Base-by-base conservation (phyloP, 2,329 filamentous ascomycete species). In the Hirsutella thompsonii region DNA sequence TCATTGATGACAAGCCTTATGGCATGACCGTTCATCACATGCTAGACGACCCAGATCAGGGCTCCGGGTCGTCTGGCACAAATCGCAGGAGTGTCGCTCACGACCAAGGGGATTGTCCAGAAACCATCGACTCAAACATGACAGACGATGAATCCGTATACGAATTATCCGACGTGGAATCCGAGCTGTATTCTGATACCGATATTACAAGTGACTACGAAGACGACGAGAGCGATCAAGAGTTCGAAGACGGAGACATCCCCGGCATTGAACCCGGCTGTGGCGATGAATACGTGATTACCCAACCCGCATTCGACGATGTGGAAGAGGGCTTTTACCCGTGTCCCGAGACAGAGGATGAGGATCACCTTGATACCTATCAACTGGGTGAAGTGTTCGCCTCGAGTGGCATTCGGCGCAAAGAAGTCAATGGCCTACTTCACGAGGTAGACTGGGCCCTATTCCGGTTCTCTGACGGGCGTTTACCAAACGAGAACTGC, bases 21-120 rank as follows among this genome's bases (percentile, higher is more conserved):
- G 90, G 90, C 11, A 92, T 96, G 85, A 95, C 87, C 19, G 90
- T 96, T 0, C 90, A 96, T 54, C 90, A 96, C 59, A 90, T 96
- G 79, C 75, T 96, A 2, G 90, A 95, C 66, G 74, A 79, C 43
- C 76, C 74, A 1, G 73, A 74, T 3, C 59, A 61, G 40, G 64
- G 69, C 9, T 63, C 63, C 29, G 52, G 49, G 1, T 48, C 49
- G 9, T 45, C 42, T 20, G 48, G 59, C 34, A 49, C 50, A 3
- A 37, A 50, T 38, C 58, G 54, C 36, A 70, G 56, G 61, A 71
- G 55, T 60, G 66, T 52, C 29, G 58, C 52, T 42, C 57, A 50
- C 1, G 55, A 54, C 5, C n/a, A n/a, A n/a, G n/a, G n/a, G n/a
- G n/a, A n/a, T n/a, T n/a, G n/a, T n/a, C n/a, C n/a, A n/a, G n/a